Base-by-base conservation (phyloP, 345 rosid genomes). In the Citropsis articulata region DNA sequence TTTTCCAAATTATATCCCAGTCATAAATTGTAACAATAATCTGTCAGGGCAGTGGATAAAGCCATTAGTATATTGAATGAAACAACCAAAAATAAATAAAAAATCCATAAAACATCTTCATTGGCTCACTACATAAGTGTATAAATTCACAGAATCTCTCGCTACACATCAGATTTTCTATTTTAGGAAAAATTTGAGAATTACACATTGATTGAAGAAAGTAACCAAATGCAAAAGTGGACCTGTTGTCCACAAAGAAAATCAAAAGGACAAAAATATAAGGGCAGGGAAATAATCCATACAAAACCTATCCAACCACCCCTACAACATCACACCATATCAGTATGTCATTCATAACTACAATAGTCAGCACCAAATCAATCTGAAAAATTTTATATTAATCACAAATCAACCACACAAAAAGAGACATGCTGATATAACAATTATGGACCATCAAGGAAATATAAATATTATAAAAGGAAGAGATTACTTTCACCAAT, bases 1-100 rank as follows among this genome's bases (percentile, higher is more conserved):
- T 96, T 87, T 94, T 96, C 99, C 99, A 96, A 80, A 96, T 91
- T 77, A 96, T 94, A 85, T 96, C 99, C 99, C 99, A 96, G 77
- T 96, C 99, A 87, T 94, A 94, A 87, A 96, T 94, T 53, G 98
- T 92, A 70, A 94, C 97, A 80, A 84, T 91, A 78, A 96, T 96
- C 99, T 96, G 91, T 53, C 69, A 76, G 7, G 69, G 25, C 71
- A 73, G 69, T 60, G 70, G 42, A 36, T 50, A 48, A 61, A 68
- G 21, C 62, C n/a, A 67, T 75, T 68, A 78, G 61, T 64, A 48
- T 53, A 40, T 59, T 25, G 35, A 64, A 67, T 14, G 72, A 71
- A 71, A 35, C 6, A 16, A 33, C 14, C 30, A 27, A 38, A 57
- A 0, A n/a, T n/a, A n/a, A 76, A 25, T 24, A 30, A 16, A 57